phyloP scores from a whole-genome alignment of 2,329 filamentous ascomycete species.

The Penicillium hordei region DNA sequence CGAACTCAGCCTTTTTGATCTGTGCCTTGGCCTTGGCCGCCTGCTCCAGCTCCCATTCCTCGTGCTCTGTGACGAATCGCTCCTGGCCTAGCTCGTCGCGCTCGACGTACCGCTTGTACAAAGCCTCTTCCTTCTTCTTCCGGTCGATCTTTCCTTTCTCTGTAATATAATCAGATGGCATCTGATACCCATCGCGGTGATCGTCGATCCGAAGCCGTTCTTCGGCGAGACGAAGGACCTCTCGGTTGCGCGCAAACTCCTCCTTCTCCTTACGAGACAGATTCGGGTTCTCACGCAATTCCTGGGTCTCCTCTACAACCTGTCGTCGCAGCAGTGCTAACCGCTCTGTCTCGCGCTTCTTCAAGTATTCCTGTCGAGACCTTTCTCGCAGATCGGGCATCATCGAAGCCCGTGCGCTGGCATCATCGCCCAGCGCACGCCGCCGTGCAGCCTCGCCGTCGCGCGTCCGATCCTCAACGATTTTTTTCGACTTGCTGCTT shows the following conservation, averaged over 20 bases:
- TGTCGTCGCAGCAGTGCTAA: conserved; percentile 84
- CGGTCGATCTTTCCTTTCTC: conserved; percentile 86
- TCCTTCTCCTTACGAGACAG: conserved; percentile 77
- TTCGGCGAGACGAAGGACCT: conserved; percentile 77
- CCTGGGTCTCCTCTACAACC: conserved; percentile 82
- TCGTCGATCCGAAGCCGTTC: conserved; percentile 87
- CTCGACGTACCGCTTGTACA: conserved; percentile 89
- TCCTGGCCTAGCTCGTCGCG: conserved; percentile 84
- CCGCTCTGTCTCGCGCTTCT: conserved; percentile 85
- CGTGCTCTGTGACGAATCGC: conserved; percentile 86
- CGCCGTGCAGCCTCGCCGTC: conserved; percentile 61
- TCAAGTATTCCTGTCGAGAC: conserved; percentile 87
- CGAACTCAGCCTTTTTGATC: conserved; percentile 70
- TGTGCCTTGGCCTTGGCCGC: conserved; percentile 83
- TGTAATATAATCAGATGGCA: conserved; percentile 94
- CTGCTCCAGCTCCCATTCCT: conserved; percentile 94
- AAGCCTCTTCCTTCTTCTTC: conserved; percentile 81
- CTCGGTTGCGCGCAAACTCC: conserved; percentile 85
- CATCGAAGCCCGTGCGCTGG: conserved; percentile 66
- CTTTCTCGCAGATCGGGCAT: conserved; percentile 77
- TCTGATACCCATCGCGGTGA: conserved; percentile 83
- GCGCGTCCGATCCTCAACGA: conserved; percentile 60
- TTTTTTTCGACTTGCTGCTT: conserved; percentile 66
- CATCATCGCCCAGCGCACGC: conserved; percentile 65
- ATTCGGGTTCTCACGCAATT: conserved; percentile 71